A percentile compares a stretch with the other conserved stretches of the same genome.
These are phyloP conservation scores for Pseudogymnoascus sp. DNA, from an alignment of 2,329 filamentous ascomycete genomes.

Conservation along the genomic window DNA sequence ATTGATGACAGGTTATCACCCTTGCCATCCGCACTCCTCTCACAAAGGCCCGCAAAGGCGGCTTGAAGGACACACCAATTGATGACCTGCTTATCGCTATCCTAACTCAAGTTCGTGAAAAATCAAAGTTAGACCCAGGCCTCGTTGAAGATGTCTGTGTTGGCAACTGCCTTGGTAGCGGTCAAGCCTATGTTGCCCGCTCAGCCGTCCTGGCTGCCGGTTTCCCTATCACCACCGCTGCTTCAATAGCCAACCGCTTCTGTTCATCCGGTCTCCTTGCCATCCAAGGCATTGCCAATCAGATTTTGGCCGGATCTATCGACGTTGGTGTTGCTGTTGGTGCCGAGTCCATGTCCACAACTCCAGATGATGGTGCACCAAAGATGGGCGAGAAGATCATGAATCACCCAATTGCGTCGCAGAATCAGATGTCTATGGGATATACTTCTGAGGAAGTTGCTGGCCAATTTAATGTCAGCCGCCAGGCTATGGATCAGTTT, in stretches of 20 bases:
- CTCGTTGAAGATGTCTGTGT: constrained; percentile 88
- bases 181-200: constrained; percentile 87
- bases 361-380: constrained; percentile 69
- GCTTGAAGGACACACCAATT: constrained; percentile 84
- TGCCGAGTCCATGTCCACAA: constrained; percentile 86
- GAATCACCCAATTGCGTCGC: constrained; percentile 65
- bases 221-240: constrained; percentile 72
- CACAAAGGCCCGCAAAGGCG: constrained; percentile 84
- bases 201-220: constrained; percentile 82
- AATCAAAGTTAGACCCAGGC: constrained; percentile 59
- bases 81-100: constrained; percentile 77
- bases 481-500: constrained; percentile 74
- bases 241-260: constrained; percentile 82
- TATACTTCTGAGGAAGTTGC: constrained; percentile 89
- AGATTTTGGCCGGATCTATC: constrained; percentile 83
- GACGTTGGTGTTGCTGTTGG: constrained; percentile 90
- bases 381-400: constrained; percentile 84
- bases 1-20: constrained; percentile 56
- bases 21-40: constrained; percentile 81
- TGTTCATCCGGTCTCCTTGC: constrained; percentile 90
- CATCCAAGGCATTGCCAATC: constrained; percentile 85
- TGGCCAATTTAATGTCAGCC: constrained; percentile 64
- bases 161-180: constrained; percentile 82
- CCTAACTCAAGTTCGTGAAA: constrained; percentile 53
- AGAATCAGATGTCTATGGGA: constrained; percentile 97